Evolutionary conservation across 176 grass and related monocot genomes (phyloP).

Genomic region (Carex pumila): DNA sequence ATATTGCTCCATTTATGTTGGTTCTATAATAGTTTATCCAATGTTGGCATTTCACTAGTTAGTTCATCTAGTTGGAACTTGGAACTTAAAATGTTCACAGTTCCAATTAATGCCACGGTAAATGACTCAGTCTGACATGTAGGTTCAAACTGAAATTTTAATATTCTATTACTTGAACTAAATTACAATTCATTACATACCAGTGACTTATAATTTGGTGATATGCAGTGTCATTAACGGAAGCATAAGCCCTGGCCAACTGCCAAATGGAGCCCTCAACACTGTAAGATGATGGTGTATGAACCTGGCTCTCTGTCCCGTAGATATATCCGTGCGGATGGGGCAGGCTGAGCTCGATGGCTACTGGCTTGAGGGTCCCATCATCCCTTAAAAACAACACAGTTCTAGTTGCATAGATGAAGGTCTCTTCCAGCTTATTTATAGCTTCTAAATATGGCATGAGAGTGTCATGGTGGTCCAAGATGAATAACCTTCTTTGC

Average conservation of each 20-base stretch:
- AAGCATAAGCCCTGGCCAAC: constrained; percentile 35
- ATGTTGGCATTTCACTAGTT: too few relatives aligned
- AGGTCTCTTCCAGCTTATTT: constrained; percentile 13
- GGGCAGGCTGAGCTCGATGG: constrained; percentile 37
- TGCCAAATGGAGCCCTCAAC: constrained; percentile 28
- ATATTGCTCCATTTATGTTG: too few relatives aligned
- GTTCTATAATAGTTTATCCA: too few relatives aligned
- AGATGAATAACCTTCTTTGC: constrained; percentile 25
- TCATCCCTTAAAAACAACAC: constrained; percentile 27
- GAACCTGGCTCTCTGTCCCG: constrained; percentile 18
- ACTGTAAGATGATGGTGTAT: background rate
- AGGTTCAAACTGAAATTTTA: too few relatives aligned
- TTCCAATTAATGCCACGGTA: too few relatives aligned
- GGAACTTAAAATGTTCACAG: too few relatives aligned
- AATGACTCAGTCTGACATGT: too few relatives aligned
- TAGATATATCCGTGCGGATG: background rate
- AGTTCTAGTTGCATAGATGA: constrained; percentile 33
- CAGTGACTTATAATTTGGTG: constrained; percentile 51
- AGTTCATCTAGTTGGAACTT: too few relatives aligned
- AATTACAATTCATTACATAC: background rate
- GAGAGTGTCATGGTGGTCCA: constrained; percentile 35
- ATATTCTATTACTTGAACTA: too few relatives aligned
- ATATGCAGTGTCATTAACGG: constrained; percentile 34
- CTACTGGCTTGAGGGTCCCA: constrained; percentile 24
- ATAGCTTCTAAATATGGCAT: constrained; percentile 27